Evolutionary conservation across 1,284 basidiomycete genomes (phyloP).

Genomic region (Calocybe gambosa): DNA sequence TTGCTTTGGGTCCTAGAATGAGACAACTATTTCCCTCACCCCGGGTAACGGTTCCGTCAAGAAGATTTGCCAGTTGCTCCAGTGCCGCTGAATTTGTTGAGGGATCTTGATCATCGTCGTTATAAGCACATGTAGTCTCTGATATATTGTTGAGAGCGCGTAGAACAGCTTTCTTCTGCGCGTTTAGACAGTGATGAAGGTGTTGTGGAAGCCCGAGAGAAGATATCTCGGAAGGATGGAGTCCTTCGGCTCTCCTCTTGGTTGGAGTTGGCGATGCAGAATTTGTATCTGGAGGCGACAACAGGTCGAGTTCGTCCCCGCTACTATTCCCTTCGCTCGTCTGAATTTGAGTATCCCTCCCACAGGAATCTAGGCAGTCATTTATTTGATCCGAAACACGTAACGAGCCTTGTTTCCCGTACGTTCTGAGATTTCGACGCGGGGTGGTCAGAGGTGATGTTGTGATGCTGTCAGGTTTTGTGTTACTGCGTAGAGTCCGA

Average conservation of each 20-base stretch:
- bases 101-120: conserved; percentile 24
- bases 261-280: conserved; percentile 5
- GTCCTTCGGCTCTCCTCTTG: conserved; percentile 7
- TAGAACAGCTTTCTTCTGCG: conserved; percentile 57
- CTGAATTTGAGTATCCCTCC: conserved; percentile 1
- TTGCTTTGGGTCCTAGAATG: conserved; percentile 75
- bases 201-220: conserved; percentile 26
- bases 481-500: conserved; percentile 5
- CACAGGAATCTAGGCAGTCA: conserved; percentile 10
- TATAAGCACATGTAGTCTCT: conserved; percentile 18
- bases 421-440: conserved; percentile 5
- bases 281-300: conserved; percentile 9
- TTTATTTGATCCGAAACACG: background rate
- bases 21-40: conserved; percentile 91
- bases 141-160: conserved; percentile 35
- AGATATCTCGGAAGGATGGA: conserved; percentile 16
- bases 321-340: conserved; percentile 6
- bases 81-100: conserved; percentile 45
- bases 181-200: conserved; percentile 36
- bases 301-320: conserved; percentile 17
- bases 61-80: conserved; percentile 53
- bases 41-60: conserved; percentile 67
- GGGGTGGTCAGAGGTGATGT: conserved; percentile 6
- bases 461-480: background rate
- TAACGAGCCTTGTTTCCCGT: conserved; percentile 2